Percentiles rank a stretch among this genome's conserved stretches.
Evolutionary conservation across 2,329 filamentous ascomycete species (phyloP).

Genomic region (Nothopassalora personata): DNA sequence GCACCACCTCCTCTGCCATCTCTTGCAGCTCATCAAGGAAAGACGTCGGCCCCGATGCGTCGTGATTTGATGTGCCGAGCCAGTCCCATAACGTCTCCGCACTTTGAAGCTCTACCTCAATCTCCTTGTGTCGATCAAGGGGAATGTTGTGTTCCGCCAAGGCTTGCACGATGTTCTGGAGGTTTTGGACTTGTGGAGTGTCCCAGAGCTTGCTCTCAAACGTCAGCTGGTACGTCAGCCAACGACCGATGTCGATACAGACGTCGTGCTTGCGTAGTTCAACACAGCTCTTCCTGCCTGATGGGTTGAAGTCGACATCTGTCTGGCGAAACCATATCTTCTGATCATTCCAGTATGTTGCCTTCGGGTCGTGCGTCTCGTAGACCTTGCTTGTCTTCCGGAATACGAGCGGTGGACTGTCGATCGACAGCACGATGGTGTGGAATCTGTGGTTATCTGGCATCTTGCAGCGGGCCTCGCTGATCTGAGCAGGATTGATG

Average conservation of each 20-base stretch:
- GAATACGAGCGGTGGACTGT: constrained; percentile 30
- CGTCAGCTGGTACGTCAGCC: constrained; percentile 55
- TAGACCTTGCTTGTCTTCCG: constrained; percentile 21
- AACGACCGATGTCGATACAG: constrained; percentile 58
- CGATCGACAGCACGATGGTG: constrained; percentile 35
- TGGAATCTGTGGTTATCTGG: constrained; percentile 18
- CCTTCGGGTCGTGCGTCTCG: constrained; percentile 38
- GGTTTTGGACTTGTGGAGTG: constrained; percentile 21
- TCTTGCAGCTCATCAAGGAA: constrained; percentile 18
- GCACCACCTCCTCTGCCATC: constrained; percentile 10
- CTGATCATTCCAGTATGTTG: constrained; percentile 49
- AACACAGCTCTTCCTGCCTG: constrained; percentile 9
- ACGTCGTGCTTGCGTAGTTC: constrained; percentile 46
- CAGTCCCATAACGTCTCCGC: constrained; percentile 10
- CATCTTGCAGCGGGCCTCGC: constrained; percentile 9
- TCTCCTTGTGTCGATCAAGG: constrained; percentile 41
- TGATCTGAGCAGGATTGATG: constrained; percentile 23
- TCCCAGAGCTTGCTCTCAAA: constrained; percentile 33
- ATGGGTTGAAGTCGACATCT: constrained; percentile 46
- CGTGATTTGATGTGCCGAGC: constrained; percentile 1
- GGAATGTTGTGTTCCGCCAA: constrained; percentile 70
- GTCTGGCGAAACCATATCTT: constrained; percentile 61
- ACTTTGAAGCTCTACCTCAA: constrained; percentile 34
- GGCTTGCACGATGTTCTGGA: constrained; percentile 40
- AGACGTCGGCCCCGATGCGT: background rate